Conservation (phyloP, 306 rosid species). For the Citrullus amarus region DNA sequence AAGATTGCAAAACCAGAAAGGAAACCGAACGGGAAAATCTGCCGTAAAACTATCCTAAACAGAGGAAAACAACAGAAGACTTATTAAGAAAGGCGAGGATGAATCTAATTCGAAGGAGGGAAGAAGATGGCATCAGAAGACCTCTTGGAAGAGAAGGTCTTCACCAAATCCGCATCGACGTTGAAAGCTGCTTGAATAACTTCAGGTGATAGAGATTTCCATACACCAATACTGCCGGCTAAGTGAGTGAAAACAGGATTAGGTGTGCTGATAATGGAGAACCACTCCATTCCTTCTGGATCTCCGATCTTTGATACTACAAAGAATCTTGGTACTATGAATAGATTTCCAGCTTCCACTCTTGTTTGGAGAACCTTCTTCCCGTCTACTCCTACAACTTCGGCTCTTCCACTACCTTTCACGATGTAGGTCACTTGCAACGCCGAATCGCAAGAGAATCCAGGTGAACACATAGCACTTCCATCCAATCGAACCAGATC, state of each 20-base stretch:
- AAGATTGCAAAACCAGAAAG: too few relatives aligned
- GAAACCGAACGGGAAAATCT: too few relatives aligned
- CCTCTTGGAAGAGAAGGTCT: constrained; percentile 71
- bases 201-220: constrained; percentile 46
- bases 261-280: constrained; percentile 76
- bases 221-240: constrained; percentile 28
- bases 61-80: neutral
- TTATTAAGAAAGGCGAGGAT: neutral
- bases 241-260: constrained; percentile 24
- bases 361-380: constrained; percentile 58
- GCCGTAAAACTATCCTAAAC: neutral
- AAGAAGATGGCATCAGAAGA: constrained; percentile 62
- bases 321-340: constrained; percentile 76
- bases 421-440: constrained; percentile 76
- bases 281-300: constrained; percentile 83
- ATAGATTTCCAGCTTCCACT: constrained; percentile 52
- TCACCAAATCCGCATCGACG: constrained; percentile 25
- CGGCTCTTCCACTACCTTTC: constrained; percentile 61
- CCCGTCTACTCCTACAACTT: constrained; percentile 73
- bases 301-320: constrained; percentile 79
- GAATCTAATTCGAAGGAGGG: constrained; percentile 15
- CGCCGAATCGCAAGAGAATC: constrained; percentile 72
- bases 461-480: constrained; percentile 61
- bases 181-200: too few relatives aligned
- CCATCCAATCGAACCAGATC: constrained; percentile 76